These are phyloP conservation scores for Papiliotrema terrestris DNA, from an alignment of 1,284 basidiomycete genomes.

Conservation along the genomic window DNA sequence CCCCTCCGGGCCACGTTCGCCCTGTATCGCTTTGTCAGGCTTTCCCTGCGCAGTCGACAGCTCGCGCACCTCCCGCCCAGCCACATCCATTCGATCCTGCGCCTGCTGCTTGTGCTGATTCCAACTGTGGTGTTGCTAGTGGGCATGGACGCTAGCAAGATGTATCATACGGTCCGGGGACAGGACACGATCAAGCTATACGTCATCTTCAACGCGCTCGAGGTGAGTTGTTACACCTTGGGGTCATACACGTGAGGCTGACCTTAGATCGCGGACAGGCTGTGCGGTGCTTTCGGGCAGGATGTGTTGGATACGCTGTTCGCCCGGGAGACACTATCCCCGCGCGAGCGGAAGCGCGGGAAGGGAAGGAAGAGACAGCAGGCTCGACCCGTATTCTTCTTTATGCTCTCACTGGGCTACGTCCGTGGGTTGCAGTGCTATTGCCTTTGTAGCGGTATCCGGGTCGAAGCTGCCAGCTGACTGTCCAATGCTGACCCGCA, in stretches of 20 bases:
- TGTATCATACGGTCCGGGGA: constrained; percentile 97
- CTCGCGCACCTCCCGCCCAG: constrained; percentile 31
- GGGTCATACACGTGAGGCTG: neutral
- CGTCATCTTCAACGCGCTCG: constrained; percentile 97
- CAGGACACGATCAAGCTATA: constrained; percentile 99
- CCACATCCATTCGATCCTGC: constrained; percentile 57
- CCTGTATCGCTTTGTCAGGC: constrained; percentile 55
- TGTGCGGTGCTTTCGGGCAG: constrained; percentile 96
- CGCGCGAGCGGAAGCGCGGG: constrained; percentile 18
- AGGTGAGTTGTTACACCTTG: constrained; percentile 55
- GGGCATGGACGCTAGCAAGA: constrained; percentile 92
- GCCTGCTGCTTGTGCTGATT: constrained; percentile 69
- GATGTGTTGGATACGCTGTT: constrained; percentile 96
- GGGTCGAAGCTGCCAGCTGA: too few species aligned
- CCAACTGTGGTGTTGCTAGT: constrained; percentile 74
- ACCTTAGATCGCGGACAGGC: constrained; percentile 81
- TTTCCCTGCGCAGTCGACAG: neutral
- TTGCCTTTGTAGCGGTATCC: neutral
- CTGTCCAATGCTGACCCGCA: constrained; percentile 45
- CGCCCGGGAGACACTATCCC: constrained; percentile 80
- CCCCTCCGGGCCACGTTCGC: constrained; percentile 83
- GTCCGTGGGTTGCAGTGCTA: constrained; percentile 69
- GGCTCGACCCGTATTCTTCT: constrained; percentile 74
- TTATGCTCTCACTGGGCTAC: constrained; percentile 77
- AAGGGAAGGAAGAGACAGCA: constrained; percentile 46